Base-by-base conservation (phyloP, 148 eudicot genomes). In the Rhododendron ferrugineum region DNA sequence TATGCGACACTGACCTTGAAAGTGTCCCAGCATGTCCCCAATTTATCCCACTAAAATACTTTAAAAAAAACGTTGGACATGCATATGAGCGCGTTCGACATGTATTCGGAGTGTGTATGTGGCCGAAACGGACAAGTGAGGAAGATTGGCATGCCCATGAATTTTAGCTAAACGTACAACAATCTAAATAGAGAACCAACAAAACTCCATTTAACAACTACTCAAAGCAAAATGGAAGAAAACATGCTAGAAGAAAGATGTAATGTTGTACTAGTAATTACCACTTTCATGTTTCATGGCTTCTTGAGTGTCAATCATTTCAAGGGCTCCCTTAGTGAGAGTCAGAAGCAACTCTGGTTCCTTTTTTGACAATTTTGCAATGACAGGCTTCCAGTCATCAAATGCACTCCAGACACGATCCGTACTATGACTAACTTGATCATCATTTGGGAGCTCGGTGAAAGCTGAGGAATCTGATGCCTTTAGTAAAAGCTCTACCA, bases 311-410 rank as follows among this genome's bases (percentile, higher is more conserved):
- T 91, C 94, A 13, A 94, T 93, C 91, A 89, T 91, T 85, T 92
- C 89, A 85, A 93, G 90, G 82, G 93, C 90, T 80, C 90, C 91
- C 86, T 88, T 91, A 44, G 93, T 89, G 85, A 97, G 95, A 86
- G 78, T 88, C 77, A 93, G 72, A 82, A 93, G 93, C 85, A 95
- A 79, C 54, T 93, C 96, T 20, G 96, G 98, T 82, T 93, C 92
- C 88, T 89, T 92, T 56, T 90, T 92, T 46, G 94, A 93, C 83
- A 95, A 86, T 85, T 94, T 97, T 68, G 83, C 42, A 76, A 97
- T 89, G 75, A 92, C 90, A 86, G 95, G 89, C 88, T 92, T 94
- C 98, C 99, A 97, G 82, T 92, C 91, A 87, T 92, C 94, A 90
- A 90, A 90, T 37, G 79, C 90, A 86, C 88, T 84, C 83, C 89